Conservation (phyloP, 2,329 filamentous ascomycete genomes). For the Gaeumannomyces sp. region DNA sequence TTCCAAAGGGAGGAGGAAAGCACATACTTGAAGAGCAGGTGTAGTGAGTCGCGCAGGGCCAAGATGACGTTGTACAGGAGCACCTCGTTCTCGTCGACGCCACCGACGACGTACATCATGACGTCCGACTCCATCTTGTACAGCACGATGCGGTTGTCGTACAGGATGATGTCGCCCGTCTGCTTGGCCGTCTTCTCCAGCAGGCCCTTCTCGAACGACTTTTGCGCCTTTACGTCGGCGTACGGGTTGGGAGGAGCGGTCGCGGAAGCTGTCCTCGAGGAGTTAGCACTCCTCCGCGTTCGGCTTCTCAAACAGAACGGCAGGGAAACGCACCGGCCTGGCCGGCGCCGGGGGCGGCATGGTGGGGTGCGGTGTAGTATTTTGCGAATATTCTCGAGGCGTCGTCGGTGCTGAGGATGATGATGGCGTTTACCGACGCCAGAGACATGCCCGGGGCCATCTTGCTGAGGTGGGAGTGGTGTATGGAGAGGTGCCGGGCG, state of each 20-base stretch:
- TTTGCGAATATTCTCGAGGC: slow-evolving; percentile 88
- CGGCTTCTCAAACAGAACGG: slow-evolving; percentile 5
- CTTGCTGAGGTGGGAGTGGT: slow-evolving; percentile 8
- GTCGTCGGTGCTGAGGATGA: slow-evolving; percentile 75
- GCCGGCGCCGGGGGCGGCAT: slow-evolving; percentile 25
- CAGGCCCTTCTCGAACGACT: slow-evolving; percentile 92
- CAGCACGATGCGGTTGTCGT: slow-evolving; percentile 91
- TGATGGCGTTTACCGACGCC: slow-evolving; percentile 21
- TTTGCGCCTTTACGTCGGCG: slow-evolving; percentile 85
- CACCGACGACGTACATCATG: slow-evolving; percentile 87
- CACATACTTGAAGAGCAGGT: slow-evolving; percentile 82
- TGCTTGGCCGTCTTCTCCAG: slow-evolving; percentile 94
- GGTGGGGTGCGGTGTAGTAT: slow-evolving; percentile 69
- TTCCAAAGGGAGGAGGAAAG: background rate
- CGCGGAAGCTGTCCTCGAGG: slow-evolving; percentile 24
- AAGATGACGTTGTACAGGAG: slow-evolving; percentile 91
- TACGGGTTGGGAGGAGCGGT: slow-evolving; percentile 67
- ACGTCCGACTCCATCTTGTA: slow-evolving; percentile 98
- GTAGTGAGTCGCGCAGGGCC: slow-evolving; percentile 82
- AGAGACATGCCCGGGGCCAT: slow-evolving; percentile 21
- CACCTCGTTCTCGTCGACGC: slow-evolving; percentile 92
- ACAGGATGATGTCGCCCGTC: slow-evolving; percentile 91
- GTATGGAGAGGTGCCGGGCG: slow-evolving; percentile 3
- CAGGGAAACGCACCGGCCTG: slow-evolving; percentile 16
- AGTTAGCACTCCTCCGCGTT: slow-evolving; percentile 2